These are phyloP conservation scores for Rhizopogon vinicolor DNA, from an alignment of 768 basidiomycete species.

Conservation along the genomic window DNA sequence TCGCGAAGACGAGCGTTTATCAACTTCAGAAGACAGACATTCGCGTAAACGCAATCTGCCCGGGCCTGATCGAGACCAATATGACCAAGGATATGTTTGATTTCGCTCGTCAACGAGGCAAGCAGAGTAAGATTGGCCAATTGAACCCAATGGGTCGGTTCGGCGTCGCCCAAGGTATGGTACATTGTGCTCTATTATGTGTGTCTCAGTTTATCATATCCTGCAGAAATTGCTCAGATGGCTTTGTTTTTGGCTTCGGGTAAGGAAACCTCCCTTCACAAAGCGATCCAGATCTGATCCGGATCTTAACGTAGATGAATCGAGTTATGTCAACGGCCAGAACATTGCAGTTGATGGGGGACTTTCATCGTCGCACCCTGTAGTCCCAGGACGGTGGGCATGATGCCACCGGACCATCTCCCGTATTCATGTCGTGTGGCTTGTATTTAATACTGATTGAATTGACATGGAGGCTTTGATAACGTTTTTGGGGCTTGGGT, in stretches of 20 bases:
- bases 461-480: not conserved
- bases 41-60: conserved; percentile 87
- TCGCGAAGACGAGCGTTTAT: conserved; percentile 78
- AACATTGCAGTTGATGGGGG: conserved; percentile 87
- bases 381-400: conserved; percentile 71
- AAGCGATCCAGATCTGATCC: conserved; percentile 6
- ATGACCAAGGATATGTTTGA: conserved; percentile 84
- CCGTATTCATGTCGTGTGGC: not conserved
- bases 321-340: conserved; percentile 91
- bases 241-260: conserved; percentile 88
- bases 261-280: conserved; percentile 27
- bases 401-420: conserved; percentile 23
- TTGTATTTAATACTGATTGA: conserved; percentile 1
- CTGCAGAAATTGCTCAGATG: conserved; percentile 78
- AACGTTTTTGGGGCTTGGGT: not conserved
- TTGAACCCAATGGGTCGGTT: conserved; percentile 81
- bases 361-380: conserved; percentile 72
- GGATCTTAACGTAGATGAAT: conserved; percentile 53
- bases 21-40: conserved; percentile 80
- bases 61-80: conserved; percentile 89
- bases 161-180: conserved; percentile 72
- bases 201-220: conserved; percentile 8
- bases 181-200: conserved; percentile 11
- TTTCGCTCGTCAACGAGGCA: conserved; percentile 71
- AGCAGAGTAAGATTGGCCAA: conserved; percentile 66